Conservation (phyloP, 164 flowering plant species). For the Tinospora cordifolia region DNA sequence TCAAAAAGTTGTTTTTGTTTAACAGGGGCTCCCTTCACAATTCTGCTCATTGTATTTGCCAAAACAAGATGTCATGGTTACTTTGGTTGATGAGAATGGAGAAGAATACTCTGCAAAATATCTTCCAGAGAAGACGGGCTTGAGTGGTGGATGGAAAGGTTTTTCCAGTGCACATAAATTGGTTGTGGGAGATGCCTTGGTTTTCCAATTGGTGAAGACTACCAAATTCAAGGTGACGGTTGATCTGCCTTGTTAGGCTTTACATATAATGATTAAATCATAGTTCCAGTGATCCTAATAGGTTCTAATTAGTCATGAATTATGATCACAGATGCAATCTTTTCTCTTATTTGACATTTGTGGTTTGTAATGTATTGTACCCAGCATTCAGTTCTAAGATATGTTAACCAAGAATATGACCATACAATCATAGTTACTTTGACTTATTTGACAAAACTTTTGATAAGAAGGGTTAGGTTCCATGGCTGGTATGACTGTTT, state of each 20-base stretch:
- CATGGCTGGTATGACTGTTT: too few species aligned
- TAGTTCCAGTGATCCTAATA: background rate
- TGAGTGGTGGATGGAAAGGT: slow-evolving; percentile 35
- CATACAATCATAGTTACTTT: background rate
- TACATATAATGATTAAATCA: background rate
- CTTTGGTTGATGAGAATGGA: slow-evolving; percentile 31
- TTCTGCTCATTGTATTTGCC: slow-evolving; percentile 27
- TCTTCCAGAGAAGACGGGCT: slow-evolving; percentile 16
- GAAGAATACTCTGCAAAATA: slow-evolving; percentile 11
- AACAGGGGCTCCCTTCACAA: slow-evolving; percentile 22
- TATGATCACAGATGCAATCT: background rate
- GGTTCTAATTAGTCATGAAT: background rate
- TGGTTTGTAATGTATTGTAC: background rate
- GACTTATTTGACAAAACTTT: background rate
- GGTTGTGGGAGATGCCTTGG: slow-evolving; percentile 26
- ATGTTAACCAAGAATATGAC: background rate
- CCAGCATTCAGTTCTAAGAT: slow-evolving; percentile 2
- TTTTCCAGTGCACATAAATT: slow-evolving; percentile 27
- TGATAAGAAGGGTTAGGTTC: too few species aligned
- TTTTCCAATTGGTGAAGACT: slow-evolving; percentile 23
- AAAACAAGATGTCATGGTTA: slow-evolving; percentile 17
- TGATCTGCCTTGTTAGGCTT: background rate
- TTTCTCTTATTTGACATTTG: background rate
- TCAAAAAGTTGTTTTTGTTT: background rate
- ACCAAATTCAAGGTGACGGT: slow-evolving; percentile 25